Evolutionary conservation across 805 yeast genomes (phyloP), one percentile per base, ranked within the genome.

Genomic region (Ogataea kodamae): DNA sequence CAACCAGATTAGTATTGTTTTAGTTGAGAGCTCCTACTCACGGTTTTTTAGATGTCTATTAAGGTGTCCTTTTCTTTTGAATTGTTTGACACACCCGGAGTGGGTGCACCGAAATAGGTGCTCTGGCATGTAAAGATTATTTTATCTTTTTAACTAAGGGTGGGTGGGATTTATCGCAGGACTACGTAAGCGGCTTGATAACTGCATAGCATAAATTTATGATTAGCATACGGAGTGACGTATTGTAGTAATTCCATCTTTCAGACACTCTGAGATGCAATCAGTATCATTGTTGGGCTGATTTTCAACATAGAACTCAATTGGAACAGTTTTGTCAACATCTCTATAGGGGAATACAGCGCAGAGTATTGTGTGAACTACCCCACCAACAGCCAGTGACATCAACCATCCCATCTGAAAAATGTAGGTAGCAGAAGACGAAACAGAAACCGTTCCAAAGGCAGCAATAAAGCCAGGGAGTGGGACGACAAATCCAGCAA

Each of bases 381-480:
- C 16, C 8, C 18, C 27, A 8, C 37, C 37, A 10, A 33, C 23
- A 6, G 18, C 17, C 6, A 33, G 18, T 13, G 37, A 33, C 33
- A 33, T 26, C 11, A 33, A n/a, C 37, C 37, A 33, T 9, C 37
- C 37, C 37, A 33, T 33, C 10, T 26, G 15, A 22, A 9, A 27
- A 11, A 33, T 33, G 9, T 20, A 9, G 16, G 37, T 33, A 18
- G 37, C 37, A 5, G 37, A 22, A 6, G 16, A n/a, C 5, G 37
- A 28, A n/a, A 26, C 37, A n/a, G 22, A 8, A 8, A 15, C 10
- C 9, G 17, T 25, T 6, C 33, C 37, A 22, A 33, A 33, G 22
- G 37, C 6, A 7, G 31, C 37, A 26, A 33, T 33, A 21, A 33
- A 33, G 6, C 37, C 37, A 5, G 37, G 37, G 7, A 33, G 37